phyloP scores from a whole-genome alignment of 352 stramenopile species.

The Phytophthora crassamura region DNA sequence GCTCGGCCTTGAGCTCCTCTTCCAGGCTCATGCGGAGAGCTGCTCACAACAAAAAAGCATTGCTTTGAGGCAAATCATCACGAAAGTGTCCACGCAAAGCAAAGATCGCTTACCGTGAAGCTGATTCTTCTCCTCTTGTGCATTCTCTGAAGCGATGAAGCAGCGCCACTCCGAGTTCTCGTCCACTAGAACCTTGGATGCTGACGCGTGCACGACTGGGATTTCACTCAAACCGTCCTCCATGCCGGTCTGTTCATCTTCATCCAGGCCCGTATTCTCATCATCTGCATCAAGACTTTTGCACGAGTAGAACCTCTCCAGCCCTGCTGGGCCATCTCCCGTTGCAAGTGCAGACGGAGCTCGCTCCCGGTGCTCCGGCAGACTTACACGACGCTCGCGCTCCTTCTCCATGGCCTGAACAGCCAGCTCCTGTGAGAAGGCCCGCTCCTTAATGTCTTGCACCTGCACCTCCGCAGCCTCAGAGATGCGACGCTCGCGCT shows the following conservation, averaged over 20 bases:
- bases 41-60: conserved; percentile 17
- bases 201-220: conserved; percentile 55
- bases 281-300: conserved; percentile 27
- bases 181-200: conserved; percentile 68
- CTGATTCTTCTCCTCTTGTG: conserved; percentile 67
- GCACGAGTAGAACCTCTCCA: conserved; percentile 38
- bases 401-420: conserved; percentile 66
- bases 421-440: conserved; percentile 39
- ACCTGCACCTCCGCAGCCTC: conserved; percentile 39
- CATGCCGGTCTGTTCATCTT: not conserved
- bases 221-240: conserved; percentile 61
- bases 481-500: conserved; percentile 55
- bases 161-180: conserved; percentile 67
- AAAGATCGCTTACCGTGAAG: conserved; percentile 49
- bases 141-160: conserved; percentile 68
- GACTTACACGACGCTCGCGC: conserved; percentile 59
- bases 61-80: not conserved
- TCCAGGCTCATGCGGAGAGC: conserved; percentile 68
- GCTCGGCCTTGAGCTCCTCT: conserved; percentile 57
- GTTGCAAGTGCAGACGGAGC: conserved; percentile 9
- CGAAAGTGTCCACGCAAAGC: not conserved
- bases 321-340: conserved; percentile 8
- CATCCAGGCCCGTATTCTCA: not conserved
- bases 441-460: conserved; percentile 37
- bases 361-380: conserved; percentile 52